Conservation (phyloP, 768 basidiomycete genomes). For the Leucocoprinus sp. region DNA sequence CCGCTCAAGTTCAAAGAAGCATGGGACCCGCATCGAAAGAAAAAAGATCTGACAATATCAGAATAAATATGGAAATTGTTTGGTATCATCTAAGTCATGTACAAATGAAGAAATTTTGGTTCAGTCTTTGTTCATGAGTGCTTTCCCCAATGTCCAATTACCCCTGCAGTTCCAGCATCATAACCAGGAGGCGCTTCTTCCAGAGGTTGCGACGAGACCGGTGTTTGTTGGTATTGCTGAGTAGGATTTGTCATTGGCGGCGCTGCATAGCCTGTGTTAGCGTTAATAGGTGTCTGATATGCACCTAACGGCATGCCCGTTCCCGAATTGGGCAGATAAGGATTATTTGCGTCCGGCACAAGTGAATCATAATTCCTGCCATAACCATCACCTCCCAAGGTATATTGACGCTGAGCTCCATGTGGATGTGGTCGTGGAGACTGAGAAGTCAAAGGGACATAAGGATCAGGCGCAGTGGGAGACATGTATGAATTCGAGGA, state of each 20-base stretch:
- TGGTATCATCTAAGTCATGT: neutral
- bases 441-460: slow-evolving; percentile 18
- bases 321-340: slow-evolving; percentile 16
- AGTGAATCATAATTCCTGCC: slow-evolving; percentile 37
- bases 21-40: too few species aligned
- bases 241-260: slow-evolving; percentile 29
- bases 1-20: too few species aligned
- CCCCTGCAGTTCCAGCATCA: slow-evolving; percentile 42
- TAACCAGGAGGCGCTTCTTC: slow-evolving; percentile 62
- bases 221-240: slow-evolving; percentile 33
- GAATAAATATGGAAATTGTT: neutral
- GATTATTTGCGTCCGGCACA: slow-evolving; percentile 22
- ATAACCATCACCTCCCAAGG: slow-evolving; percentile 50
- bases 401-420: slow-evolving; percentile 40
- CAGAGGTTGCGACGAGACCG: slow-evolving; percentile 22
- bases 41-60: neutral
- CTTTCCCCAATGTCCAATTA: slow-evolving; percentile 49
- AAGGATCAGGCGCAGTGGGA: slow-evolving; percentile 17
- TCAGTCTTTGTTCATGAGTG: slow-evolving; percentile 17
- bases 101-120: neutral
- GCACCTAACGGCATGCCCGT: slow-evolving; percentile 18
- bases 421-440: slow-evolving; percentile 17
- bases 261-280: slow-evolving; percentile 19
- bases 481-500: slow-evolving; percentile 6
- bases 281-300: slow-evolving; percentile 34